Base-by-base conservation (phyloP, 2,329 filamentous ascomycete species). In the Clonostachys rosea region DNA sequence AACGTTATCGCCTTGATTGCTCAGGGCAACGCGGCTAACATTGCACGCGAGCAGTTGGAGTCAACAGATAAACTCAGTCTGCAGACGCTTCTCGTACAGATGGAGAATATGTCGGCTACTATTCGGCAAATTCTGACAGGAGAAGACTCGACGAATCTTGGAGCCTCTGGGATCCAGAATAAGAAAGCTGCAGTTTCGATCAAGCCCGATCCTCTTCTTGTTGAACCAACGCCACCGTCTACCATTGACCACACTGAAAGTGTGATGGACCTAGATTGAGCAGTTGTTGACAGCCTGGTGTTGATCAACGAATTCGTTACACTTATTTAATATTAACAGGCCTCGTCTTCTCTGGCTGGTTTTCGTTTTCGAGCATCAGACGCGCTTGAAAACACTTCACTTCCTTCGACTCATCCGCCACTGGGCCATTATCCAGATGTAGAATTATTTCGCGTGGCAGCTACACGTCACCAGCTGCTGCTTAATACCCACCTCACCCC, bases 1-100 rank as follows among this genome's bases (percentile, higher is more conserved):
- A 59, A 56, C 30, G 56, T 75, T n/a, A 53, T 80, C 20, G 60
- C 71, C 9, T 54, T 79, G 46, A 77, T 80, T 59, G 70, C 75
- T n/a, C 70, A 67, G 40, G 68, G 66, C 44, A 71, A 71, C 54
- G 63, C 72, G 2, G 57, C 67, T 39, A 73, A 70, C 46, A 61
- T 80, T 33, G 62, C 65, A 13, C 51, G 52, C 20, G 63, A 67
- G 17, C 56, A 63, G n/a, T 59, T 81, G 17, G 63, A 61, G 14
- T 56, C 63, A 4, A 59, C 62, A 20, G 76, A 81, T 53, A 66
- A 65, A 49, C 56, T 64, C 35, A 66, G 73, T 44, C 68, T 82
- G 16, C 67, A 71, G 40, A 69, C 70, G 35, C 72, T 78, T 59
- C 66, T 78, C 10, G 65, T 66, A 16, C 71, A 75, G 49, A 66